A percentile compares a stretch with the other conserved stretches of the same genome.
These are phyloP conservation scores for Graphiopsis chlorocephala DNA, from an alignment of 2,329 filamentous ascomycete species.

Conservation along the genomic window DNA sequence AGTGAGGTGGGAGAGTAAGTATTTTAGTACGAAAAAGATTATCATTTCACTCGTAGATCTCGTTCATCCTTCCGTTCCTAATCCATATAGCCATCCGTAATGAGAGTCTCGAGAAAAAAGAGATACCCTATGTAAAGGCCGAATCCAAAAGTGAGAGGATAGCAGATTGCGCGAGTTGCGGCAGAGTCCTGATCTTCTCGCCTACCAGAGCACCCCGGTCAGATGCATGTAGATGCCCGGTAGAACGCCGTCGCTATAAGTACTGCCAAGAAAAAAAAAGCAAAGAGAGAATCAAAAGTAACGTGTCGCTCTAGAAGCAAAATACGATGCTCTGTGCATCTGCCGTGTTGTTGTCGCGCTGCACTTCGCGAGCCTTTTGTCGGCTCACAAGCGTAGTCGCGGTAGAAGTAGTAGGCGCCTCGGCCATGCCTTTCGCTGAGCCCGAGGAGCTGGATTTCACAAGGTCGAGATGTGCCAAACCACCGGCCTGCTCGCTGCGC, in stretches of 20 bases:
- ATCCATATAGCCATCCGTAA: neutral
- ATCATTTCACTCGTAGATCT: neutral
- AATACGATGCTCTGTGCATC: slow-evolving; percentile 9
- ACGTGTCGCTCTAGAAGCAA: slow-evolving; percentile 1
- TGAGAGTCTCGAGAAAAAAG: neutral
- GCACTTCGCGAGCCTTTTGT: slow-evolving; percentile 12
- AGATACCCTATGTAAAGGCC: neutral
- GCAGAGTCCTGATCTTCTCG: neutral
- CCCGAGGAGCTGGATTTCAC: slow-evolving; percentile 4
- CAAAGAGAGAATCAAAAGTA: neutral
- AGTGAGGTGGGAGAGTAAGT: neutral
- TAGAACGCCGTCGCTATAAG: slow-evolving; percentile 7
- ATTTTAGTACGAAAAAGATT: neutral
- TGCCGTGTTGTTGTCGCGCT: neutral
- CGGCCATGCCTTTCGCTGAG: neutral
- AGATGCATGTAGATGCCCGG: neutral
- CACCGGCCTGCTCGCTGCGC: neutral
- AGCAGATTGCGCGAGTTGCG: neutral
- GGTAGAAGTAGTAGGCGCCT: neutral
- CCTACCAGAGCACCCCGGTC: neutral
- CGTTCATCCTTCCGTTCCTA: neutral
- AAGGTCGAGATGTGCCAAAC: neutral
- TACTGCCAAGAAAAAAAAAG: neutral
- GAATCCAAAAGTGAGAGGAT: neutral
- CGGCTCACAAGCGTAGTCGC: neutral